A percentile compares a stretch with the other conserved stretches of the same genome.
These are phyloP conservation scores for Melianthus villosus DNA, from an alignment of 441 rosid species.

Conservation along the genomic window DNA sequence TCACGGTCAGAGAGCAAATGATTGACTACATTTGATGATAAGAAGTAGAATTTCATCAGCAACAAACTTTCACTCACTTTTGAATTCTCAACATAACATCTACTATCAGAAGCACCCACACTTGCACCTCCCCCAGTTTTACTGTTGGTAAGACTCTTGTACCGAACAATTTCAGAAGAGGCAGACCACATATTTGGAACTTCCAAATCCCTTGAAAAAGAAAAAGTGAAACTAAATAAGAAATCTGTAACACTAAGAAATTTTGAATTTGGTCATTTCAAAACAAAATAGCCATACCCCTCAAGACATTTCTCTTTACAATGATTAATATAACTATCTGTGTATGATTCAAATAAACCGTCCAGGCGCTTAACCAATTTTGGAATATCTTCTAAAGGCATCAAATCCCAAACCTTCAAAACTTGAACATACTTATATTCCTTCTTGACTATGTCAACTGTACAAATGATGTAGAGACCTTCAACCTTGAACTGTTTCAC, in stretches of 20 bases:
- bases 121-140: conserved; percentile 3
- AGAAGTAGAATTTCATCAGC: conserved; percentile 37
- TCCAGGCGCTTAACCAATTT: conserved; percentile 19
- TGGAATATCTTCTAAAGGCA: conserved; percentile 14
- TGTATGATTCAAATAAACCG: conserved; percentile 14
- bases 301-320: conserved; percentile 26
- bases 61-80: conserved; percentile 28
- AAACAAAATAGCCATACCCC: conserved; percentile 20
- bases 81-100: conserved; percentile 20
- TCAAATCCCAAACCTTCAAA: conserved; percentile 36
- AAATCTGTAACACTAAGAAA: neutral
- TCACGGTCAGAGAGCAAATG: conserved; percentile 25
- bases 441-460: conserved; percentile 24
- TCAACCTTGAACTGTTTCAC: conserved; percentile 22
- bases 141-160: conserved; percentile 6
- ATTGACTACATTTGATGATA: conserved; percentile 18
- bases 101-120: conserved; percentile 1
- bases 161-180: conserved; percentile 15
- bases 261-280: neutral
- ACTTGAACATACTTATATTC: conserved; percentile 18
- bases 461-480: conserved; percentile 14
- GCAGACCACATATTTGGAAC: conserved; percentile 27
- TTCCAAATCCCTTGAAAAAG: conserved; percentile 20
- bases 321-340: conserved; percentile 18
- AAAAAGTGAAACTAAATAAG: neutral